Conservation (phyloP, 768 basidiomycete species). For the Nidularia pulvinata region DNA sequence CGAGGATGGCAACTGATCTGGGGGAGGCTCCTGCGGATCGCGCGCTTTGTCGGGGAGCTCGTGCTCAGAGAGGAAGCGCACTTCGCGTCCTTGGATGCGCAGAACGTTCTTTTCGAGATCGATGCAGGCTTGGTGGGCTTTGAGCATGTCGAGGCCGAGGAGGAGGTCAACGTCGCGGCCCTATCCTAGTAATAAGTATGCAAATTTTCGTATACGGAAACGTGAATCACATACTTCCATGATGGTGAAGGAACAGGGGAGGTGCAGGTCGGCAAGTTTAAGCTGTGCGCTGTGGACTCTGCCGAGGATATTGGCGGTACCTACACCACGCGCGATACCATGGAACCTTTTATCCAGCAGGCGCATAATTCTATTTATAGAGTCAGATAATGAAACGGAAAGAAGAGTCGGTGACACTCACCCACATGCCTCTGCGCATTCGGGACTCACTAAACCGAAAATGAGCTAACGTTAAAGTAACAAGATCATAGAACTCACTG, state of each 20-base stretch:
- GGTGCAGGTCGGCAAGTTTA: constrained; percentile 78
- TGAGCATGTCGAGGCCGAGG: constrained; percentile 99
- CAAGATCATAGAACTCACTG: constrained; percentile 51
- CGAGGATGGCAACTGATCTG: constrained; percentile 12
- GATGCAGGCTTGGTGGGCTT: constrained; percentile 95
- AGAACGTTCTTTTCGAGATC: constrained; percentile 90
- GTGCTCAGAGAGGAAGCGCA: constrained; percentile 90
- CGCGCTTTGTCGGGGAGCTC: constrained; percentile 87
- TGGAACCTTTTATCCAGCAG: constrained; percentile 85
- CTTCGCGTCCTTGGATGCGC: constrained; percentile 90
- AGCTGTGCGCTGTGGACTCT: constrained; percentile 93
- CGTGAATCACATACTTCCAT: constrained; percentile 71
- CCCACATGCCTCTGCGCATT: constrained; percentile 91
- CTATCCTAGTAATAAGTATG: constrained; percentile 27
- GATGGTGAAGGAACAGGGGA: constrained; percentile 93
- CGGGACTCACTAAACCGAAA: constrained; percentile 73
- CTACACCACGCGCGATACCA: constrained; percentile 93
- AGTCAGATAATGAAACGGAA: neutral
- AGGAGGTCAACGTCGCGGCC: constrained; percentile 94
- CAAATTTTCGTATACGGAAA: neutral
- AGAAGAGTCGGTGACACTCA: constrained; percentile 27
- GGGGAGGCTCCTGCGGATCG: constrained; percentile 16
- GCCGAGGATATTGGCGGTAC: constrained; percentile 92
- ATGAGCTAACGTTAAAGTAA: constrained; percentile 2
- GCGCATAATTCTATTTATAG: constrained; percentile 76